These are phyloP conservation scores for Rhodomyrtus psidioides DNA, from an alignment of 441 rosid species.

Conservation along the genomic window DNA sequence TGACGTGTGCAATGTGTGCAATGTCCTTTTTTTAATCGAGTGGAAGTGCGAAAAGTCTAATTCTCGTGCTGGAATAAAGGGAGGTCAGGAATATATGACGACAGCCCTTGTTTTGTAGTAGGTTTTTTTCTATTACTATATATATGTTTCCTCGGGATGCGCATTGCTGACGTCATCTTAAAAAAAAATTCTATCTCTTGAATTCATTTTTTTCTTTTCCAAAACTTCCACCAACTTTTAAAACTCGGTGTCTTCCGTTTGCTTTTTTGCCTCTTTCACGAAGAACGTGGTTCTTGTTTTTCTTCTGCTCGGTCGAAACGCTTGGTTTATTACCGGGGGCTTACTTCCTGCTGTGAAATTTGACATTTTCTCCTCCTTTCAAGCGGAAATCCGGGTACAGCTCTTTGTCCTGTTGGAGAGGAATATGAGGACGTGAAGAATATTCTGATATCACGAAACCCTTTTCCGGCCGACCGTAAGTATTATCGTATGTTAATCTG, in stretches of 20 bases:
- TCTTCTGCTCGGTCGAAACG: not conserved
- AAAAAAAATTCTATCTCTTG: not conserved
- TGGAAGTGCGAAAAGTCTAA: not conserved
- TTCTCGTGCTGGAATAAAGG: not conserved
- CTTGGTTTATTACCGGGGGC: not conserved
- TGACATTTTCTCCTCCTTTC: not conserved
- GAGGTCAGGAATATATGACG: not conserved
- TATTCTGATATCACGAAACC: not conserved
- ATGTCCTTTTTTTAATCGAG: not conserved
- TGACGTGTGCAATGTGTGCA: not conserved
- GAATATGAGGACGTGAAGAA: not conserved
- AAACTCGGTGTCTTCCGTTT: not conserved
- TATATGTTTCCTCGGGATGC: conserved; percentile 17
- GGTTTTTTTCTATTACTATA: not conserved
- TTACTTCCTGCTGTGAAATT: not conserved
- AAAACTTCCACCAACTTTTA: not conserved
- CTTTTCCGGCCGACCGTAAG: not conserved
- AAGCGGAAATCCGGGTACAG: not conserved
- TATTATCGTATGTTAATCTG: not conserved
- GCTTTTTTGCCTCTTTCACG: not conserved
- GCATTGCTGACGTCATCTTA: conserved; percentile 15
- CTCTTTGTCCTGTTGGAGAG: not conserved
- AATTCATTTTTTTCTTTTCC: conserved; percentile 16
- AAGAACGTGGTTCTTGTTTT: not conserved
- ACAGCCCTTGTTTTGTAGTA: not conserved